Conservation (phyloP, 208 protist genomes). For the Porcisia deanei region DNA sequence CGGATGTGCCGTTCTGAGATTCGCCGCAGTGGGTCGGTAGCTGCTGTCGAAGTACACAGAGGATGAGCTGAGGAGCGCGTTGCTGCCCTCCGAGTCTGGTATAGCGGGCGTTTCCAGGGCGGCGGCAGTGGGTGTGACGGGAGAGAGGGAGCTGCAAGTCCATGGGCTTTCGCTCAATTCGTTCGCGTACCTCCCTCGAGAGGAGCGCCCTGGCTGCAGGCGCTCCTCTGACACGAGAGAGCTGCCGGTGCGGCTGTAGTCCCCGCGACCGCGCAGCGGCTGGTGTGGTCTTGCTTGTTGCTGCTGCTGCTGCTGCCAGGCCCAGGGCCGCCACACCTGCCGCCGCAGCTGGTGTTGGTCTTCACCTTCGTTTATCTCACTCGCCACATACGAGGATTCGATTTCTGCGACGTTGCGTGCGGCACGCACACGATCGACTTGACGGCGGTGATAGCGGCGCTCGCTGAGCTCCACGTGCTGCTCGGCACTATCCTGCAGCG, state of each 20-base stretch:
- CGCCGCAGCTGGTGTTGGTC: background rate
- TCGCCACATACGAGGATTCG: slow-evolving; percentile 25
- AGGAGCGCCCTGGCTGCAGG: background rate
- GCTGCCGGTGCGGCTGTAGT: background rate
- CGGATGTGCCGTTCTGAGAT: background rate
- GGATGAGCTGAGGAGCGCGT: slow-evolving; percentile 17
- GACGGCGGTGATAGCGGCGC: slow-evolving; percentile 34
- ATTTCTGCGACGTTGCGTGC: slow-evolving; percentile 30
- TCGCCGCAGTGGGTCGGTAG: background rate
- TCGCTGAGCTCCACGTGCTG: slow-evolving; percentile 33
- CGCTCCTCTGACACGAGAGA: background rate
- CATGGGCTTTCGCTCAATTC: slow-evolving; percentile 1
- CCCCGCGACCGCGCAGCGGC: background rate
- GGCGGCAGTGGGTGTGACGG: background rate
- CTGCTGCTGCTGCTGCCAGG: background rate
- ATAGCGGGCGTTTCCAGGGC: background rate
- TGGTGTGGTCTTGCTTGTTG: background rate
- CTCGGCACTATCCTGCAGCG: slow-evolving; percentile 40
- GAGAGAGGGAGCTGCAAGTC: background rate
- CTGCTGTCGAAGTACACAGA: slow-evolving; percentile 32
- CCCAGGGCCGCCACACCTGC: background rate
- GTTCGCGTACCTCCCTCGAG: slow-evolving; percentile 1
- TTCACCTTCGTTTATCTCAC: slow-evolving; percentile 3
- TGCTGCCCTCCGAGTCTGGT: slow-evolving; percentile 9
- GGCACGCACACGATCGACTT: slow-evolving; percentile 30